These are phyloP conservation scores for Megacollybia marginata DNA, from an alignment of 768 basidiomycete genomes.

Conservation along the genomic window DNA sequence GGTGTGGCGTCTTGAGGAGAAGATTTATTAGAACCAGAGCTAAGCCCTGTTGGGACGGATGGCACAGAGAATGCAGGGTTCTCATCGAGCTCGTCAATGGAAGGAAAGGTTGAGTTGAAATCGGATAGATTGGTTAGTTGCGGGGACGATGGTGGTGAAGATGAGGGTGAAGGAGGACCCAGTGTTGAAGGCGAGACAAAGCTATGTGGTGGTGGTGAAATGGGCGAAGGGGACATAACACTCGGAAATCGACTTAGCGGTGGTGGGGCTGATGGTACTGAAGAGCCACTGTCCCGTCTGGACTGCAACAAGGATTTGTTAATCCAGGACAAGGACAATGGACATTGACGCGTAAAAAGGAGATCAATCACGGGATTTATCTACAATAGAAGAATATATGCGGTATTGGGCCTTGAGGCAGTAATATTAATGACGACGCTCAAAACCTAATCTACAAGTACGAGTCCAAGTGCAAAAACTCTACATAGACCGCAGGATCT, in stretches of 20 bases:
- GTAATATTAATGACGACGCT: too few relatives aligned
- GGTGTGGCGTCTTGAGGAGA: too few relatives aligned
- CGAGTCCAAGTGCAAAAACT: too few relatives aligned
- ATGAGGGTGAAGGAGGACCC: constrained; percentile 74
- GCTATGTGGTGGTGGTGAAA: constrained; percentile 45
- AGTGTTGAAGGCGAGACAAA: constrained; percentile 65
- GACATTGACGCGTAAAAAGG: too few relatives aligned
- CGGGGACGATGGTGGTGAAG: constrained; percentile 57
- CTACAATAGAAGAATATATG: too few relatives aligned
- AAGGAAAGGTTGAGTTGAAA: constrained; percentile 63
- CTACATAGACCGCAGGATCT: too few relatives aligned
- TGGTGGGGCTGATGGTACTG: neutral
- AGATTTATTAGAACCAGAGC: constrained; percentile 18
- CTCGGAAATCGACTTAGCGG: constrained; percentile 5
- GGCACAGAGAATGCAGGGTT: constrained; percentile 39
- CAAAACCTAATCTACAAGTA: too few relatives aligned
- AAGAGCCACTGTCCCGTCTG: neutral
- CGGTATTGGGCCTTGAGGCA: too few relatives aligned
- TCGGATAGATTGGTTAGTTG: constrained; percentile 34
- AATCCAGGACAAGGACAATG: too few relatives aligned
- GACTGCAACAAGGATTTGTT: too few relatives aligned
- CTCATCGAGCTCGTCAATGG: constrained; percentile 72
- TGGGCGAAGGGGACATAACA: constrained; percentile 19
- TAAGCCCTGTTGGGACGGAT: constrained; percentile 36
- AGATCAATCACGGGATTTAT: too few relatives aligned